phyloP scores from a whole-genome alignment of 2,329 filamentous ascomycete species.

The Colletotrichum coccodes region DNA sequence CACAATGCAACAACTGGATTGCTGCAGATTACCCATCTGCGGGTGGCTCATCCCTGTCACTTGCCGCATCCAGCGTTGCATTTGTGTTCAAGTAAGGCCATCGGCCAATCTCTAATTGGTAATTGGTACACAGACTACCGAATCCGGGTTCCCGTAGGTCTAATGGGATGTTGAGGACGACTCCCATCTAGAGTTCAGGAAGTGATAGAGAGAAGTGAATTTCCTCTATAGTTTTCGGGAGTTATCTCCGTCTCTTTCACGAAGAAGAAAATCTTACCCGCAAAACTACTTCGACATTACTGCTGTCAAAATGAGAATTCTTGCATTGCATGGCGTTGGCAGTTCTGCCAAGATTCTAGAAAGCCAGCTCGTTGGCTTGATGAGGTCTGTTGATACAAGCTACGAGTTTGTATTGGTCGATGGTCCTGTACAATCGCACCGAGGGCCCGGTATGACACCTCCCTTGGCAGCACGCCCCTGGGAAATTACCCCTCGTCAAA shows the following conservation, averaged over 20 bases:
- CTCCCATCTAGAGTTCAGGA: no score
- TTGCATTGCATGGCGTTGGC: conserved; percentile 21
- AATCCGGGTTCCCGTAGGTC: not conserved
- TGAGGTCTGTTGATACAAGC: conserved; percentile 20
- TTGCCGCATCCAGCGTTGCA: not conserved
- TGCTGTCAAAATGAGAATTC: conserved; percentile 21
- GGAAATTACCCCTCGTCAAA: no score
- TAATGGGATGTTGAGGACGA: no score
- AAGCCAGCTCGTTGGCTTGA: conserved; percentile 14
- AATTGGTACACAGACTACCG: conserved; percentile 5
- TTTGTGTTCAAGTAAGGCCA: no score
- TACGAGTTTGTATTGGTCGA: conserved; percentile 32
- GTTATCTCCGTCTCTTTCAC: not conserved
- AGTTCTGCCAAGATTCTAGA: conserved; percentile 25
- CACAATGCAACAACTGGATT: not conserved
- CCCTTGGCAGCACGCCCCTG: not conserved
- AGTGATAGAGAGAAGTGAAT: no score
- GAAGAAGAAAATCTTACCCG: not conserved
- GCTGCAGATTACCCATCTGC: not conserved
- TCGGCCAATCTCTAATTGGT: not conserved
- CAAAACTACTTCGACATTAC: not conserved
- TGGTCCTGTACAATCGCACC: conserved; percentile 8
- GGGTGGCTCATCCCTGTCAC: not conserved
- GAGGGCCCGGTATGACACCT: conserved; percentile 28
- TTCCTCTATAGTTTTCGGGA: not conserved